Percentiles rank a stretch among this genome's conserved stretches.
phyloP scores from a whole-genome alignment of 2,329 filamentous ascomycete genomes.

The Fusarium zealandicum region DNA sequence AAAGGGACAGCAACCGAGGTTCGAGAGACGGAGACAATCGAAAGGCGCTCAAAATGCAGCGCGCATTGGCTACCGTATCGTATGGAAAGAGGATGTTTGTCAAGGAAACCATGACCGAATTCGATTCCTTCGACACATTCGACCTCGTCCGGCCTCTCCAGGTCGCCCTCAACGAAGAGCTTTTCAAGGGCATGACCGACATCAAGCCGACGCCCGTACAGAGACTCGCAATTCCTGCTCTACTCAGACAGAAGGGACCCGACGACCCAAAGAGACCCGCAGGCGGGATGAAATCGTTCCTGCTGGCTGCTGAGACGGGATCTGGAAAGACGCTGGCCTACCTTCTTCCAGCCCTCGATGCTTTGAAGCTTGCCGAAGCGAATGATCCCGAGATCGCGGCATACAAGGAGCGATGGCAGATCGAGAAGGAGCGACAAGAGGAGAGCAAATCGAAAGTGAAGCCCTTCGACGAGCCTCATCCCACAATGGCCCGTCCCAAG shows the following conservation, averaged over 20 bases:
- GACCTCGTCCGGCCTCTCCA: slow-evolving; percentile 75
- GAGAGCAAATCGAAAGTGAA: slow-evolving; percentile 64
- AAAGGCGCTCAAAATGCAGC: slow-evolving; percentile 95
- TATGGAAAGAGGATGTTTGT: slow-evolving; percentile 69
- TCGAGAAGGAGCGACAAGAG: slow-evolving; percentile 64
- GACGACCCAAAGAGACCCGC: slow-evolving; percentile 43
- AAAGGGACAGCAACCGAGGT: slow-evolving; percentile 46
- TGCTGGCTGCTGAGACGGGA: slow-evolving; percentile 94
- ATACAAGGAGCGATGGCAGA: slow-evolving; percentile 62
- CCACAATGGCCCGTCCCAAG: slow-evolving; percentile 78
- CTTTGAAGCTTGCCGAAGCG: slow-evolving; percentile 78
- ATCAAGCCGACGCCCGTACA: slow-evolving; percentile 89
- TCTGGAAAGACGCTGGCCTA: slow-evolving; percentile 98
- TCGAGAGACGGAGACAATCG: slow-evolving; percentile 48
- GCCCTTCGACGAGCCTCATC: slow-evolving; percentile 72
- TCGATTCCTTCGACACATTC: slow-evolving; percentile 84
- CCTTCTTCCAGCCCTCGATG: slow-evolving; percentile 82
- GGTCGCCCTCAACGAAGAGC: slow-evolving; percentile 74
- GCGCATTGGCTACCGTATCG: slow-evolving; percentile 75
- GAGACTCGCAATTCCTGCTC: slow-evolving; percentile 82
- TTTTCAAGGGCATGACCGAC: slow-evolving; percentile 76
- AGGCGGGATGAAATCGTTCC: slow-evolving; percentile 61
- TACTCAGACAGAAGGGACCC: slow-evolving; percentile 65
- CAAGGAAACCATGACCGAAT: slow-evolving; percentile 65
- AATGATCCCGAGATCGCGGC: slow-evolving; percentile 65